Base-by-base conservation (phyloP, 495 filamentous ascomycete genomes). In the Xylaria telfairii region DNA sequence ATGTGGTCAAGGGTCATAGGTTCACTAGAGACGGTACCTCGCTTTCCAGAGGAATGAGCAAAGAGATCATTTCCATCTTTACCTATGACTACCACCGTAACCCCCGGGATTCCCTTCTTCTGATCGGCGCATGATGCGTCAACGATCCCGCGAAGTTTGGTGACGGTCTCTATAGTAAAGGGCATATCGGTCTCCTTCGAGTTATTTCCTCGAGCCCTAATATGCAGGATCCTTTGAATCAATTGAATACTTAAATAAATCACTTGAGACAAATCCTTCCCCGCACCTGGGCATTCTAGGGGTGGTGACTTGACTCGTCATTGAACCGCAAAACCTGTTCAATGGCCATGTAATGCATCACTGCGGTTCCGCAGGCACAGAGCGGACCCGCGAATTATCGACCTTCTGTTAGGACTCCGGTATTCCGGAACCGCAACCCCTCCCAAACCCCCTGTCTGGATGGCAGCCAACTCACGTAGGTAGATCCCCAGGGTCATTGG, bases 1-100 rank as follows among this genome's bases (percentile, higher is more conserved):
- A 87, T 74, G 13, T 67, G 85, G 24, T 89, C 87, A 10, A 85
- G 60, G 1, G 76, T 83, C 84, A 90, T 86, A 24, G 81, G 79
- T 0, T 74, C 57, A 24, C 65, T 74, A 4, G 75, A 76, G 26
- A 13, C 39, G 3, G 76, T 17, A 12, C 85, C 86, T 21, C 74
- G 75, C 34, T 80, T 80, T 0, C 87, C 87, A n/a, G 82, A 78
- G 2, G 86, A 79, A 65, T 85, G 77, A 3, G 80, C 71, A 61
- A 88, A 84, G 7, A 87, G 70, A 21, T 82, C 75, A 9, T 85
- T 79, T 56, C 87, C 87, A 75, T 84, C 70, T 67, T 81, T 83
- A 66, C 80, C 81, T 34, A 88, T 78, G 7, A 84, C 82, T 1
- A 83, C 81, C 49, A 85, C 79, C 8, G 84, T 80, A 28, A 79